Percentiles rank a stretch among this genome's conserved stretches.
Conservation (phyloP, 2,329 filamentous ascomycete species). For the Didymella glomerata region DNA sequence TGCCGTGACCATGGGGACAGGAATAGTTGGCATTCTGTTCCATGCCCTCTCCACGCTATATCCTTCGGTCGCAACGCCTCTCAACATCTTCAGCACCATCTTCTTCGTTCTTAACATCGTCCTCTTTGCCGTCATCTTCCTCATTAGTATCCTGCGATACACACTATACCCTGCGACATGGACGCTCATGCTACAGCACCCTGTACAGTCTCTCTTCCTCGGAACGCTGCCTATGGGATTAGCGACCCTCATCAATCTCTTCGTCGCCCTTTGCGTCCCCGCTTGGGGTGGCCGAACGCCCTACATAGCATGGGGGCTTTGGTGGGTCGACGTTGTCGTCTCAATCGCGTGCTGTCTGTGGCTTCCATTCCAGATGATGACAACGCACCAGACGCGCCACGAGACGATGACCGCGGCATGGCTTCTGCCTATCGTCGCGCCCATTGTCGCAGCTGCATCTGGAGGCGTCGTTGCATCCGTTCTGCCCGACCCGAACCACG, state of each 20-base stretch:
- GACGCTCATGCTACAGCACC: constrained; percentile 71
- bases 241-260: constrained; percentile 73
- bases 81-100: constrained; percentile 65
- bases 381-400: constrained; percentile 35
- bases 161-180: constrained; percentile 71
- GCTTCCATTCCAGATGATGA: constrained; percentile 46
- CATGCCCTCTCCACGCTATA: constrained; percentile 64
- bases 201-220: constrained; percentile 72
- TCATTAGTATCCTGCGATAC: constrained; percentile 68
- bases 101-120: constrained; percentile 67
- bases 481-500: constrained; percentile 63
- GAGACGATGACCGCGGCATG: constrained; percentile 68
- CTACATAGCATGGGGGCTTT: constrained; percentile 57
- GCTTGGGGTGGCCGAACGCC: constrained; percentile 64
- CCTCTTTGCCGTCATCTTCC: constrained; percentile 63
- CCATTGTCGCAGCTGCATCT: constrained; percentile 70
- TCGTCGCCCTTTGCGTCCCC: constrained; percentile 65
- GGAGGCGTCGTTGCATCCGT: constrained; percentile 68
- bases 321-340: constrained; percentile 59
- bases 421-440: constrained; percentile 71
- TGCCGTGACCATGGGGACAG: constrained; percentile 39
- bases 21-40: constrained; percentile 62
- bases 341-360: constrained; percentile 53
- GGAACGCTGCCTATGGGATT: constrained; percentile 73
- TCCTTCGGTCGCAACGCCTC: constrained; percentile 56